These are phyloP conservation scores for Capronia epimyces DNA, from an alignment of 2,329 filamentous ascomycete species.

Conservation along the genomic window DNA sequence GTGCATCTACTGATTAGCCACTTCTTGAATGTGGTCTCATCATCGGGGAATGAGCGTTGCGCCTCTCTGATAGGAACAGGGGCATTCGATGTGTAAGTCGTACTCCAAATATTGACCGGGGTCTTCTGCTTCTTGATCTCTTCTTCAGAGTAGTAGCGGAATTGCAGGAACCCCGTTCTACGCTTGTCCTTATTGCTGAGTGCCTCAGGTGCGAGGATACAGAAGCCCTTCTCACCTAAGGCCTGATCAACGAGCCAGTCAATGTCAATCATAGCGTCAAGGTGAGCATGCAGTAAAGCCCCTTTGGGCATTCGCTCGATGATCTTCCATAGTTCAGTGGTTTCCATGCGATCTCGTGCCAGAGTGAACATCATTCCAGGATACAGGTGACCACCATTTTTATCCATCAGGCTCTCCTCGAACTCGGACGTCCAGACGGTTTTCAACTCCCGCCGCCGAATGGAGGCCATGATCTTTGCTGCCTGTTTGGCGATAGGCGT, in stretches of 20 bases:
- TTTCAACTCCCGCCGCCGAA: conserved; percentile 69
- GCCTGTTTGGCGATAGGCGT: conserved; percentile 74
- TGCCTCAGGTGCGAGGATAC: conserved; percentile 23
- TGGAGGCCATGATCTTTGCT: conserved; percentile 70
- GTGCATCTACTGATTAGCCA: conserved; percentile 72
- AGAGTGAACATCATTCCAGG: conserved; percentile 92
- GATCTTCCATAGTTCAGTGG: conserved; percentile 79
- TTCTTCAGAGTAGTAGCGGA: conserved; percentile 26
- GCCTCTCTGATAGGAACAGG: conserved; percentile 57
- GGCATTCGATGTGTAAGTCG: conserved; percentile 55
- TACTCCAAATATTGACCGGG: conserved; percentile 56
- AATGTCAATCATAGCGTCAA: conserved; percentile 86
- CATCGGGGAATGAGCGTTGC: conserved; percentile 68
- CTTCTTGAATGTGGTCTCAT: conserved; percentile 63
- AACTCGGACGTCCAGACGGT: conserved; percentile 70
- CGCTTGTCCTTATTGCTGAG: conserved; percentile 22
- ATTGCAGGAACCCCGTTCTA: conserved; percentile 13
- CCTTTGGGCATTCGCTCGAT: conserved; percentile 85
- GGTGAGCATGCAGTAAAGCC: conserved; percentile 74
- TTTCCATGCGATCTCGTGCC: conserved; percentile 78
- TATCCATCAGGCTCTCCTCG: conserved; percentile 62
- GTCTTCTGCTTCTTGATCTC: conserved; percentile 24
- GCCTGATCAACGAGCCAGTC: conserved; percentile 71
- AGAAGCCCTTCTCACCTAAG: conserved; percentile 44
- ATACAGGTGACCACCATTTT: conserved; percentile 60